phyloP scores from a whole-genome alignment of 495 filamentous ascomycete species.

The Chaetomium tenue region DNA sequence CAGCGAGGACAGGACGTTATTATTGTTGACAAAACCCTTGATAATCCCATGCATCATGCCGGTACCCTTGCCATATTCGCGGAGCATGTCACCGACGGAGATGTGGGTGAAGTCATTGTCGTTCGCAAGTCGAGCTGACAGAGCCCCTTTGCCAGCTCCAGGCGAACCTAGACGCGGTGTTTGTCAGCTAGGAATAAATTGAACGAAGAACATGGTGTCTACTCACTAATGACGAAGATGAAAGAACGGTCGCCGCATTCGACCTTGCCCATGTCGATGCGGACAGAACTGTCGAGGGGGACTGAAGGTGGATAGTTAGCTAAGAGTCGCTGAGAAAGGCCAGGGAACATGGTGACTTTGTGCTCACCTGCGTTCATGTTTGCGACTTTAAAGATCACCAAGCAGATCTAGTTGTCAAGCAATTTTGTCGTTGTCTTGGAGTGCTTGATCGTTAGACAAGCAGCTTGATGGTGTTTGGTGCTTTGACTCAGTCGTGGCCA shows the following conservation, averaged over 20 bases:
- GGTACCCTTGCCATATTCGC: too few species aligned
- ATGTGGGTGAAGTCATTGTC: conserved; percentile 38
- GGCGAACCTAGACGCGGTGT: conserved; percentile 31
- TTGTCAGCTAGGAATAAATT: not conserved
- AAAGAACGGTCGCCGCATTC: not conserved
- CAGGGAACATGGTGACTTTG: not conserved
- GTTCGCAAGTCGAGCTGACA: conserved; percentile 28
- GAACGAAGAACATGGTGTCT: not conserved
- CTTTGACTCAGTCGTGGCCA: not conserved
- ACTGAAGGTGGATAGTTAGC: not conserved
- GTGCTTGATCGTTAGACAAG: not conserved
- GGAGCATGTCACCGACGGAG: conserved; percentile 43
- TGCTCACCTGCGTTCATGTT: not conserved
- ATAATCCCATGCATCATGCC: too few species aligned
- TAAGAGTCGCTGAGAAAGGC: not conserved
- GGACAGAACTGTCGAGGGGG: too few species aligned
- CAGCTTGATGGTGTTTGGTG: not conserved
- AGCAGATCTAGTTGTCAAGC: not conserved
- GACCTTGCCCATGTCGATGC: conserved; percentile 1
- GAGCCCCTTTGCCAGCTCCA: conserved; percentile 43
- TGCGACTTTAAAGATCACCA: not conserved
- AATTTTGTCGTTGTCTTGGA: not conserved
- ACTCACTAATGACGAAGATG: conserved; percentile 16
- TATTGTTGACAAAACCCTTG: conserved; percentile 27
- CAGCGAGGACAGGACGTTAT: conserved; percentile 30